Conservation (phyloP, 2,329 filamentous ascomycete species). For the Xylaria polymorpha region DNA sequence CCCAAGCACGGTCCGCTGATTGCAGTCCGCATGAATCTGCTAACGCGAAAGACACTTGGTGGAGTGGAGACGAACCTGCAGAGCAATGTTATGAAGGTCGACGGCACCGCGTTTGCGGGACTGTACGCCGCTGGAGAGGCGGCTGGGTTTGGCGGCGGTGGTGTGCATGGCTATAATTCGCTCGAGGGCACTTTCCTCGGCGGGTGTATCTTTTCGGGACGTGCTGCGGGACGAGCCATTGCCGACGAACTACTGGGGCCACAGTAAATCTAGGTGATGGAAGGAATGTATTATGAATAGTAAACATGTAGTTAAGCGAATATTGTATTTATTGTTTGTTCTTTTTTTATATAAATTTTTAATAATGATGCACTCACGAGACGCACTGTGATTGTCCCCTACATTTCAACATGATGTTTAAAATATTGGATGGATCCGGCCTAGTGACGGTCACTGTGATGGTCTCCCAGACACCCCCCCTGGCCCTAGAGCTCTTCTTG, state of each 20-base stretch:
- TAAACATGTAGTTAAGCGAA: neutral
- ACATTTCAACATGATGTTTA: no score
- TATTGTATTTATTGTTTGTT: neutral
- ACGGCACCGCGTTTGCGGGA: conserved; percentile 63
- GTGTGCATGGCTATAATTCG: conserved; percentile 71
- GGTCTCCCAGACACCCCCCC: no score
- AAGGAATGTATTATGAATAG: neutral
- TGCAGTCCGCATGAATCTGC: conserved; percentile 69
- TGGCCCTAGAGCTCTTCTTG: no score
- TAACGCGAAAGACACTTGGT: conserved; percentile 71
- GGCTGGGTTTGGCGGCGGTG: conserved; percentile 71
- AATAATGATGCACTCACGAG: no score
- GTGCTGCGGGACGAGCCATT: conserved; percentile 66
- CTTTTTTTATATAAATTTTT: neutral
- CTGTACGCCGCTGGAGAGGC: conserved; percentile 71
- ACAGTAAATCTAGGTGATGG: neutral
- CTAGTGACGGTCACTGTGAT: no score
- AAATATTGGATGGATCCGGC: no score
- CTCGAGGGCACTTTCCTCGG: conserved; percentile 72
- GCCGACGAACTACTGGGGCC: conserved; percentile 57
- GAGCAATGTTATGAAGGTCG: conserved; percentile 64
- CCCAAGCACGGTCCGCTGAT: conserved; percentile 68
- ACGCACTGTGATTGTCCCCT: no score
- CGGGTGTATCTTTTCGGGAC: conserved; percentile 71
- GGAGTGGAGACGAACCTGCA: conserved; percentile 69